Conservation (phyloP, 768 basidiomycete genomes). For the Tephrocybe sp. region DNA sequence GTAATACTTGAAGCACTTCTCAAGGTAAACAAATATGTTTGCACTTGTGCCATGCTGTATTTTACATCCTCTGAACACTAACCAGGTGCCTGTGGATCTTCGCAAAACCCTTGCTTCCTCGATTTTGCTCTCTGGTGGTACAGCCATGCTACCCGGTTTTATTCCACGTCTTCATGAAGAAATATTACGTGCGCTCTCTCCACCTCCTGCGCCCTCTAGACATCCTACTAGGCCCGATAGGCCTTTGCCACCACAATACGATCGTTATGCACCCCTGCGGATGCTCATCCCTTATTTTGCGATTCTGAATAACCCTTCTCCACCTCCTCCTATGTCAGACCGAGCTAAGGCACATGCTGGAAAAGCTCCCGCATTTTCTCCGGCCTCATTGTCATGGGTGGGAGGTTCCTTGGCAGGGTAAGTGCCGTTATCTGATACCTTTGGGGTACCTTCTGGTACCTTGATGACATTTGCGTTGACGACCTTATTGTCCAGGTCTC, state of each 20-base stretch:
- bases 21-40: slow-evolving; percentile 53
- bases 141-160: slow-evolving; percentile 89
- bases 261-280: slow-evolving; percentile 73
- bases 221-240: slow-evolving; percentile 35
- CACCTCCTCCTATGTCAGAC: slow-evolving; percentile 46
- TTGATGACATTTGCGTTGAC: not conserved
- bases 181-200: slow-evolving; percentile 59
- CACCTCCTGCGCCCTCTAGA: slow-evolving; percentile 29
- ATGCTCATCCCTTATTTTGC: slow-evolving; percentile 71
- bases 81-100: slow-evolving; percentile 85
- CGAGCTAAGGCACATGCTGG: slow-evolving; percentile 65
- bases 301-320: slow-evolving; percentile 82
- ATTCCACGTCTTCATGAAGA: slow-evolving; percentile 84
- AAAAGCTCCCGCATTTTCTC: slow-evolving; percentile 84
- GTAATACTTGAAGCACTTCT: slow-evolving; percentile 74
- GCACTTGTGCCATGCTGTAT: too few species aligned
- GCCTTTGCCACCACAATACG: slow-evolving; percentile 51
- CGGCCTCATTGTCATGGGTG: slow-evolving; percentile 84
- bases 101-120: slow-evolving; percentile 80
- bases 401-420: slow-evolving; percentile 93
- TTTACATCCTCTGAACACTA: not conserved
- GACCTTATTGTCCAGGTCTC: slow-evolving; percentile 44
- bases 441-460: too few species aligned
- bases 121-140: slow-evolving; percentile 86
- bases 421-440: slow-evolving; percentile 24